Percentiles rank a stretch among this genome's conserved stretches.
phyloP scores from a whole-genome alignment of 1,284 basidiomycete species.

The Ustilago lituana region DNA sequence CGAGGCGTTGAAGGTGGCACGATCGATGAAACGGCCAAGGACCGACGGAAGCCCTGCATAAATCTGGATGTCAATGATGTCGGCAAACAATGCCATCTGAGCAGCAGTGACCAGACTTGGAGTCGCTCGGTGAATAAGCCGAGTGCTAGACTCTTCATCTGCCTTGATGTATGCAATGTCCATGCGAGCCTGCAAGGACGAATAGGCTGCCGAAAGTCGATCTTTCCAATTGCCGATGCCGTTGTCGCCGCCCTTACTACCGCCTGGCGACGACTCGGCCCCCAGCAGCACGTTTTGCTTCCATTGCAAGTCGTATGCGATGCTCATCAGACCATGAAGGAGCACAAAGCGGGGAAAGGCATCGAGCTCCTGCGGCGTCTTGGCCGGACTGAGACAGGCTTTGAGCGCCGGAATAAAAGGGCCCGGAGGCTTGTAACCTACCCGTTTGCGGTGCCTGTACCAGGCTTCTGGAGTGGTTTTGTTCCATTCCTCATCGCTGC shows the following conservation, averaged over 20 bases:
- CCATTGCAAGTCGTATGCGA: constrained; percentile 57
- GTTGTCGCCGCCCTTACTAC: constrained; percentile 21
- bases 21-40: constrained; percentile 56
- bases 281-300: constrained; percentile 54
- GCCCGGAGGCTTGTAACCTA: constrained; percentile 40
- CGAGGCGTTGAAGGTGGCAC: constrained; percentile 48
- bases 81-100: constrained; percentile 52
- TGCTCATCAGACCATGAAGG: constrained; percentile 57
- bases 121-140: constrained; percentile 44
- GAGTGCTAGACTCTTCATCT: constrained; percentile 45
- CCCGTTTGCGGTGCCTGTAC: constrained; percentile 36
- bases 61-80: constrained; percentile 57
- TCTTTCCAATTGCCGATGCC: constrained; percentile 49
- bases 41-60: constrained; percentile 53
- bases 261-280: constrained; percentile 39
- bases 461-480: constrained; percentile 47
- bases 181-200: constrained; percentile 48
- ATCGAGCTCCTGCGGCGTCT: constrained; percentile 49
- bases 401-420: constrained; percentile 54
- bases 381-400: constrained; percentile 46
- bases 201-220: constrained; percentile 44
- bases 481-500: constrained; percentile 52
- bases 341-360: constrained; percentile 52
- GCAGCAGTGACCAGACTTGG: constrained; percentile 50
- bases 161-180: constrained; percentile 50